Evolutionary conservation across 768 basidiomycete genomes (phyloP).

Genomic region (Leucosporidium yakuticum): DNA sequence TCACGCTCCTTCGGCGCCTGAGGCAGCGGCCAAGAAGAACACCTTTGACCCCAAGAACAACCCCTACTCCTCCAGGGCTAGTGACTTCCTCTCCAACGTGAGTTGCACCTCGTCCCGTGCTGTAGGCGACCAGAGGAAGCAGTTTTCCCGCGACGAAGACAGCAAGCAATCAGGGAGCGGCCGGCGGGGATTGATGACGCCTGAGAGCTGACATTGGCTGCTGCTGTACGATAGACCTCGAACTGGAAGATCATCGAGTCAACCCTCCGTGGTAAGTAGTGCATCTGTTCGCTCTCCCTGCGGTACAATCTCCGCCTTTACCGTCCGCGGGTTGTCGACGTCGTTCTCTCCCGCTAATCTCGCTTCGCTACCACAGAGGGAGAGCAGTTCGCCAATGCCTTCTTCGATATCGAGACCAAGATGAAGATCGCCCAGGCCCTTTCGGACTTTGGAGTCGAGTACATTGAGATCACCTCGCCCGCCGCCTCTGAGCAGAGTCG

Average conservation of each 20-base stretch:
- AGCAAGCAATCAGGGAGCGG: background rate
- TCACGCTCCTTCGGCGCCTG: conserved; percentile 22
- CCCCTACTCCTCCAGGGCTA: conserved; percentile 27
- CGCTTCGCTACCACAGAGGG: conserved; percentile 33
- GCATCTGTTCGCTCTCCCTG: background rate
- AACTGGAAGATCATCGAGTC: conserved; percentile 97
- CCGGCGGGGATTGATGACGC: background rate
- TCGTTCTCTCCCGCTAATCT: background rate
- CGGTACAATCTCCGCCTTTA: too few species aligned
- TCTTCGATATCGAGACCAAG: conserved; percentile 99
- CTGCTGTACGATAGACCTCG: conserved; percentile 44
- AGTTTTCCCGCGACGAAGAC: background rate
- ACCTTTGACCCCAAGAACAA: conserved; percentile 10
- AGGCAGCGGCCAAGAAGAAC: conserved; percentile 2
- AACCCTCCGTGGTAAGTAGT: conserved; percentile 70
- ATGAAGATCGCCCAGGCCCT: conserved; percentile 97
- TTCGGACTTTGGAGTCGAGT: conserved; percentile 98
- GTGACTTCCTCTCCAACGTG: conserved; percentile 38
- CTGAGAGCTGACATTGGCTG: background rate
- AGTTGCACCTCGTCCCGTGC: background rate
- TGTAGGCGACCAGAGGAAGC: background rate
- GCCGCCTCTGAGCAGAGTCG: conserved; percentile 94
- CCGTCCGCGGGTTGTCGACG: background rate
- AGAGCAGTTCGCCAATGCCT: conserved; percentile 88
- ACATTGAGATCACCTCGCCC: conserved; percentile 98